phyloP scores from a whole-genome alignment of 148 eudicot genomes.

The Silene uniflora region DNA sequence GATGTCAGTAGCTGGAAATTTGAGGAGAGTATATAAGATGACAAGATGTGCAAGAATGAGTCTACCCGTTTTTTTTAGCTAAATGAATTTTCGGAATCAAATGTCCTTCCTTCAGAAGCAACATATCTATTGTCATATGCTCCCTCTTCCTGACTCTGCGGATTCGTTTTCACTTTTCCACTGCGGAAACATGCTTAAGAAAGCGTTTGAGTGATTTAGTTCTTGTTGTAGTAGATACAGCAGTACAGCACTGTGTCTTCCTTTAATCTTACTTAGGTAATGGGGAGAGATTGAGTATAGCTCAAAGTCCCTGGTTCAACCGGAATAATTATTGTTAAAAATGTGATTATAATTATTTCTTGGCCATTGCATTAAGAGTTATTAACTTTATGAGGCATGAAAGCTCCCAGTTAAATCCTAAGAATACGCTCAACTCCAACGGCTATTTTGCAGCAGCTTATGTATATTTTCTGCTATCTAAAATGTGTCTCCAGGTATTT shows the following conservation, averaged over 20 bases:
- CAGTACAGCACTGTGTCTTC: too few relatives aligned
- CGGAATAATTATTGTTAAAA: not conserved
- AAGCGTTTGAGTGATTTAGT: too few relatives aligned
- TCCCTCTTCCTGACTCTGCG: not conserved
- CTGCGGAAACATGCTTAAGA: too few relatives aligned
- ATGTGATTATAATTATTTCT: not conserved
- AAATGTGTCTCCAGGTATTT: constrained; percentile 56
- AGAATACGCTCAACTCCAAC: not conserved
- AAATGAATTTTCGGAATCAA: not conserved
- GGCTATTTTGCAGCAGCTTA: not conserved
- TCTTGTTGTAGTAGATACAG: too few relatives aligned
- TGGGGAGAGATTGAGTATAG: too few relatives aligned
- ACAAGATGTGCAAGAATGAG: not conserved
- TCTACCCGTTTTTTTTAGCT: not conserved
- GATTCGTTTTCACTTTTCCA: too few relatives aligned
- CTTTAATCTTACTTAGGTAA: too few relatives aligned
- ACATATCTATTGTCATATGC: not conserved
- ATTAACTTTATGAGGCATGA: not conserved
- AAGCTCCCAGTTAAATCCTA: not conserved
- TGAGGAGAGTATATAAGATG: not conserved
- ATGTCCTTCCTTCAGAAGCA: not conserved
- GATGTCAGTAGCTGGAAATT: not conserved
- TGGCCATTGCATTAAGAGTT: not conserved
- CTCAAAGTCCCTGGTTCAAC: not conserved
- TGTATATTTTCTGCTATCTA: constrained; percentile 5